Evolutionary conservation across 2,329 filamentous ascomycete species (phyloP).

Genomic region (Aspergillus viridinutans): DNA sequence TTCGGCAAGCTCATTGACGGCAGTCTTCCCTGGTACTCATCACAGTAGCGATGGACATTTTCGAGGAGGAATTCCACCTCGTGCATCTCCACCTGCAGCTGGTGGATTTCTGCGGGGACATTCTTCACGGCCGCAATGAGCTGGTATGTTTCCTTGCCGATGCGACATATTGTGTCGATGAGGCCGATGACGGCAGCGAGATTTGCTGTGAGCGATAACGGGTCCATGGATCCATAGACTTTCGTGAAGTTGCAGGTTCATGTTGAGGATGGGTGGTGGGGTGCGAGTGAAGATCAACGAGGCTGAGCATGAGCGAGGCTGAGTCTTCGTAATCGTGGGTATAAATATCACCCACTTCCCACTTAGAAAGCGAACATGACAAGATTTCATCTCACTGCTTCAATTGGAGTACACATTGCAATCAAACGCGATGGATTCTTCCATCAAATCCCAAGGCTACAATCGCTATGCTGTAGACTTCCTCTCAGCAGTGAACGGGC

Average conservation of each 20-base stretch:
- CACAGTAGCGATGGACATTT: background rate
- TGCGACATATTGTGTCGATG: background rate
- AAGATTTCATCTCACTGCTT: background rate
- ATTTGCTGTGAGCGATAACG: background rate
- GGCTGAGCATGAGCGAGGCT: background rate
- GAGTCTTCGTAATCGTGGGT: background rate
- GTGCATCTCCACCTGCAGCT: background rate
- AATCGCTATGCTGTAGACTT: background rate
- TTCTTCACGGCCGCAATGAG: background rate
- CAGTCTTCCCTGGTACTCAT: background rate
- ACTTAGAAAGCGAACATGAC: background rate
- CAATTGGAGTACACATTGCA: background rate
- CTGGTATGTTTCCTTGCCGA: background rate
- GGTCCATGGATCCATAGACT: background rate
- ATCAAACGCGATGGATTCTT: background rate
- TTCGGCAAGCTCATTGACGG: background rate
- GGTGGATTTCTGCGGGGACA: background rate
- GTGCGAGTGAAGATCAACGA: background rate
- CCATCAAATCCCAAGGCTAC: background rate
- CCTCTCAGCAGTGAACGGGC: background rate
- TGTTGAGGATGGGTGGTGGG: background rate
- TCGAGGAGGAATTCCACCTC: background rate
- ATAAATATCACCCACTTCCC: background rate
- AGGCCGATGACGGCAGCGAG: background rate
- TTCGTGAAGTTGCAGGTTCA: background rate